Conservation (phyloP, 257 asterid genomes). For the Fraxinus americana region DNA sequence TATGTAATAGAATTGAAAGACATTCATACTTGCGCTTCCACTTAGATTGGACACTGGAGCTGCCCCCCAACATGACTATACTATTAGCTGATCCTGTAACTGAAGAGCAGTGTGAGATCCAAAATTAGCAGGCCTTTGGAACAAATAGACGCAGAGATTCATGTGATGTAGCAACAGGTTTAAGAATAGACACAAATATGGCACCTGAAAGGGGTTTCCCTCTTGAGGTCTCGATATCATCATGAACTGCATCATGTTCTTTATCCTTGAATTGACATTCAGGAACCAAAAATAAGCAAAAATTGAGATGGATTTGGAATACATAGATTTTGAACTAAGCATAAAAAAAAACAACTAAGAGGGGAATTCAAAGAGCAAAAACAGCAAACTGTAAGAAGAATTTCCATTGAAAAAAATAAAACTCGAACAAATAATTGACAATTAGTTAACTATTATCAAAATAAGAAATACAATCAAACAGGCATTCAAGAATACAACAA, state of each 20-base stretch:
- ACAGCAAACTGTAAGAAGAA: neutral
- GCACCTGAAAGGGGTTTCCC: slow-evolving; percentile 59
- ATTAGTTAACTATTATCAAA: neutral
- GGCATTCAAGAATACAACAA: neutral
- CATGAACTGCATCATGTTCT: slow-evolving; percentile 37
- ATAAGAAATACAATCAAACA: neutral
- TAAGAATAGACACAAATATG: slow-evolving; percentile 9
- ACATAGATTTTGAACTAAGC: neutral
- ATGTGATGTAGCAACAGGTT: neutral
- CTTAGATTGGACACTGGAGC: slow-evolving; percentile 56
- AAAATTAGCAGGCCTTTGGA: slow-evolving; percentile 6
- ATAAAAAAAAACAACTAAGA: neutral
- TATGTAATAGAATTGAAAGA: slow-evolving; percentile 14
- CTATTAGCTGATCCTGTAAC: slow-evolving; percentile 49
- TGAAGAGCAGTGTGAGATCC: slow-evolving; percentile 19
- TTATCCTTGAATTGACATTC: slow-evolving; percentile 47
- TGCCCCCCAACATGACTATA: slow-evolving; percentile 40
- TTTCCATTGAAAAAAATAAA: neutral
- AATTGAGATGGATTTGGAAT: slow-evolving; percentile 17
- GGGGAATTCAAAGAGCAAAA: neutral
- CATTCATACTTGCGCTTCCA: slow-evolving; percentile 86
- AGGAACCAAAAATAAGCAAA: slow-evolving; percentile 15
- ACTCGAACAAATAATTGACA: neutral
- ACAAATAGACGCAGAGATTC: neutral
- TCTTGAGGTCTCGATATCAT: slow-evolving; percentile 53